phyloP scores from a whole-genome alignment of 2,329 filamentous ascomycete species.

The Microcyclospora tardicrescens region DNA sequence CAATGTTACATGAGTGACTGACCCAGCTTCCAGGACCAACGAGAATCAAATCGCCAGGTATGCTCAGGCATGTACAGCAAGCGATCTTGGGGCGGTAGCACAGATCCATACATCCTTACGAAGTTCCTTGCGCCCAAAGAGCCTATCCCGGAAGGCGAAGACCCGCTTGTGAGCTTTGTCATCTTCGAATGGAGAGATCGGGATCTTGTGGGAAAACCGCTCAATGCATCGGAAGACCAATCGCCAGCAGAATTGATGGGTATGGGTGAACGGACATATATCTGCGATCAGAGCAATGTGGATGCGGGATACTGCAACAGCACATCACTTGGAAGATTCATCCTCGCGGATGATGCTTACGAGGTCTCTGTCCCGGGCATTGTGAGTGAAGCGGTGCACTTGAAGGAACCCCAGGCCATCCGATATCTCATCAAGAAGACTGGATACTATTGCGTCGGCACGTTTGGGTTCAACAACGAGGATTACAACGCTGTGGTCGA shows the following conservation, averaged over 20 bases:
- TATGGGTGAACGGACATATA: conserved; percentile 29
- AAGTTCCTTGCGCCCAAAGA: conserved; percentile 53
- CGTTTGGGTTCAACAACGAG: conserved; percentile 52
- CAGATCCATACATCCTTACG: conserved; percentile 79
- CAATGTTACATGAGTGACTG: too few relatives aligned
- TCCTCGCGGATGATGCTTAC: conserved; percentile 64
- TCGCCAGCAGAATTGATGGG: conserved; percentile 20
- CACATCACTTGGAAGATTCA: conserved; percentile 71
- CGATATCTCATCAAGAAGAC: conserved; percentile 81
- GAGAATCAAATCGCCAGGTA: conserved; percentile 64
- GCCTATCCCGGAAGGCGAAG: conserved; percentile 43
- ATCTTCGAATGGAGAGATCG: conserved; percentile 93
- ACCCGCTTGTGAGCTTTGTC: conserved; percentile 69
- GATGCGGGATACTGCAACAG: conserved; percentile 57
- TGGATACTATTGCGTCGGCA: conserved; percentile 90
- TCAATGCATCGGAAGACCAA: conserved; percentile 37
- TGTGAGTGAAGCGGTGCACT: conserved; percentile 65
- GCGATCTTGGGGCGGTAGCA: conserved; percentile 72
- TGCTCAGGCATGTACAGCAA: conserved; percentile 92
- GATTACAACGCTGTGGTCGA: conserved; percentile 73
- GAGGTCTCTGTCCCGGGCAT: conserved; percentile 59
- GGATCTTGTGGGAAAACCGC: conserved; percentile 58
- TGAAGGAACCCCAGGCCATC: conserved; percentile 60
- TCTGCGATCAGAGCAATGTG: conserved; percentile 65
- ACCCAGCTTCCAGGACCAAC: conserved; percentile 48